These are phyloP conservation scores for Ceratocystis albifundus DNA, from an alignment of 2,329 filamentous ascomycete species.

Conservation along the genomic window DNA sequence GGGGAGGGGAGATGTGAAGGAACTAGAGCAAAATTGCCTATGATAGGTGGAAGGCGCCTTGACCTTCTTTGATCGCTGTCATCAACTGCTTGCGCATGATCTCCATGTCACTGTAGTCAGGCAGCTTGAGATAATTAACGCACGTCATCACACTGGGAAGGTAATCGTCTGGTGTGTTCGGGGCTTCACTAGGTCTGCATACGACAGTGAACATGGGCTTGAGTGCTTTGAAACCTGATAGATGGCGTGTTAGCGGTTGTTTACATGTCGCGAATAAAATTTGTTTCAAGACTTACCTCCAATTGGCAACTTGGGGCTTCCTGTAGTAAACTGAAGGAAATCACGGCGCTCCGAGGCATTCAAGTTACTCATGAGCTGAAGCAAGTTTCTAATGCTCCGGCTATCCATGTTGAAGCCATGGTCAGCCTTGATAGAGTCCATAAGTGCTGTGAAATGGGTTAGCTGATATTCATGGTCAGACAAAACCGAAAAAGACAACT, in stretches of 20 bases:
- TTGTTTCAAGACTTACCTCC: conserved; percentile 54
- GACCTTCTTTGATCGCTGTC: conserved; percentile 84
- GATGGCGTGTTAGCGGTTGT: not conserved
- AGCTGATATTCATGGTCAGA: conserved; percentile 21
- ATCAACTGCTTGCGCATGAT: conserved; percentile 67
- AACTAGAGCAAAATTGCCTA: conserved; percentile 32
- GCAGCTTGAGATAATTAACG: conserved; percentile 96
- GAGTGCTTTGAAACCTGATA: conserved; percentile 80
- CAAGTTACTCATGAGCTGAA: conserved; percentile 90
- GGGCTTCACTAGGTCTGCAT: conserved; percentile 93
- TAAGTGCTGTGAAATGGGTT: conserved; percentile 52
- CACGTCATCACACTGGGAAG: conserved; percentile 99
- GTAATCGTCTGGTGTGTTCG: conserved; percentile 90
- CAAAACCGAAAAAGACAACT: conserved; percentile 32
- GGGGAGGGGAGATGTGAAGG: too few relatives aligned
- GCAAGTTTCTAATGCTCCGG: conserved; percentile 81
- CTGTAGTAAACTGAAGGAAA: conserved; percentile 95
- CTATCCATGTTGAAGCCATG: conserved; percentile 99
- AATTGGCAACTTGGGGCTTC: conserved; percentile 94
- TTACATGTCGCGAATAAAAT: not conserved
- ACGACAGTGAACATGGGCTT: conserved; percentile 99
- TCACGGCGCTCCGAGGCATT: conserved; percentile 64
- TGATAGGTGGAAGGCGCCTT: conserved; percentile 94
- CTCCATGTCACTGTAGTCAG: conserved; percentile 75
- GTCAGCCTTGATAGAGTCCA: conserved; percentile 97